These are phyloP conservation scores for Phytophthora nicotianae DNA, from an alignment of 352 stramenopile genomes.

Conservation along the genomic window DNA sequence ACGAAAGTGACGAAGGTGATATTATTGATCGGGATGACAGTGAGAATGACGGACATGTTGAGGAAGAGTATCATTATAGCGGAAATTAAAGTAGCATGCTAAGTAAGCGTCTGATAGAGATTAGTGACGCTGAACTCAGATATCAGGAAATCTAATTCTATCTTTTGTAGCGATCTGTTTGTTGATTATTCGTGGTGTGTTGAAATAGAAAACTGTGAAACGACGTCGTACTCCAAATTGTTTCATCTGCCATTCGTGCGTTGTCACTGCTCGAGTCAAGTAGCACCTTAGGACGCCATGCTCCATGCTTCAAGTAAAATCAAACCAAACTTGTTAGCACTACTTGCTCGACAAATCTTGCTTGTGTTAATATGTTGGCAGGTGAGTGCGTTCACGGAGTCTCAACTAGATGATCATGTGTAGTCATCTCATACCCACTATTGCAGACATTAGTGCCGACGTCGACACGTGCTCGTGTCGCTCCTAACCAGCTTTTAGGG, in stretches of 20 bases:
- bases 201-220: constrained; percentile 6
- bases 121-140: not conserved
- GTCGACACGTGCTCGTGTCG: constrained; percentile 19
- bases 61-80: constrained; percentile 30
- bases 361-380: constrained; percentile 10
- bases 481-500: constrained; percentile 47
- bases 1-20: constrained; percentile 36
- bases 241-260: not conserved
- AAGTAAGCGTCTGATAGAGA: constrained; percentile 5
- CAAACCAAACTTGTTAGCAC: not conserved
- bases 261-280: no score
- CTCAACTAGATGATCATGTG: not conserved
- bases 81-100: not conserved
- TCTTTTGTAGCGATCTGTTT: no score
- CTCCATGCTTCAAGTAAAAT: not conserved
- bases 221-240: constrained; percentile 7
- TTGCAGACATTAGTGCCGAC: constrained; percentile 1
- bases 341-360: constrained; percentile 1
- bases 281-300: no score
- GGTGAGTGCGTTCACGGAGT: constrained; percentile 12
- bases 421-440: not conserved
- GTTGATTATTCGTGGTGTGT: not conserved
- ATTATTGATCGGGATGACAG: constrained; percentile 34
- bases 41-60: constrained; percentile 33
- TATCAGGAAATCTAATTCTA: not conserved